Conservation (phyloP, 208 protist genomes). For the Acanthamoeba healyi region DNA sequence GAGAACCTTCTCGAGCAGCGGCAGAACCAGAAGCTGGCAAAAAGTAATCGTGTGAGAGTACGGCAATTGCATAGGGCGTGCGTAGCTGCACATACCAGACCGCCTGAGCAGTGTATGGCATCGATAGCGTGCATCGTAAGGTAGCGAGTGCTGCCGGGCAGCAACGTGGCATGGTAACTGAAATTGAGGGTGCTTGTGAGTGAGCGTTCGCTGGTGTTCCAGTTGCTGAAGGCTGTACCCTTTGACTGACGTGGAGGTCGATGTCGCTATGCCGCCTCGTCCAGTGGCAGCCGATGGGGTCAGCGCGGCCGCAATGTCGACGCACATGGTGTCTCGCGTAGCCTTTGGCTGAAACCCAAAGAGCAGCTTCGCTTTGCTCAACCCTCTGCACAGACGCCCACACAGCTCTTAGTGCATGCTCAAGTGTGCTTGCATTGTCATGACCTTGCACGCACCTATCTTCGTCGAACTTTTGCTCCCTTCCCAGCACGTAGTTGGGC, state of each 20-base stretch:
- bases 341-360: conserved; percentile 39
- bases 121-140: conserved; percentile 22
- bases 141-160: neutral
- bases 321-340: neutral
- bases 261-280: neutral
- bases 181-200: too few species aligned
- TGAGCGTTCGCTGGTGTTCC: too few species aligned
- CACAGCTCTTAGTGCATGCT: too few species aligned
- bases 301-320: conserved; percentile 19
- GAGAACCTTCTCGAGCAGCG: neutral
- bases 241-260: neutral
- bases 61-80: neutral
- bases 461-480: neutral
- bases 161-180: conserved; percentile 5
- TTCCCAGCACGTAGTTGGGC: conserved; percentile 4
- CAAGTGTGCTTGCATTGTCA: neutral
- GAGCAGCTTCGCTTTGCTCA: conserved; percentile 18
- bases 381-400: neutral
- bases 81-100: neutral
- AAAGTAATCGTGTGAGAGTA: neutral
- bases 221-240: too few species aligned
- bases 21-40: neutral
- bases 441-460: neutral
- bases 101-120: neutral
- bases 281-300: neutral